These are phyloP conservation scores for Tubosaeta brunneosetosa DNA, from an alignment of 768 basidiomycete species.

Conservation along the genomic window DNA sequence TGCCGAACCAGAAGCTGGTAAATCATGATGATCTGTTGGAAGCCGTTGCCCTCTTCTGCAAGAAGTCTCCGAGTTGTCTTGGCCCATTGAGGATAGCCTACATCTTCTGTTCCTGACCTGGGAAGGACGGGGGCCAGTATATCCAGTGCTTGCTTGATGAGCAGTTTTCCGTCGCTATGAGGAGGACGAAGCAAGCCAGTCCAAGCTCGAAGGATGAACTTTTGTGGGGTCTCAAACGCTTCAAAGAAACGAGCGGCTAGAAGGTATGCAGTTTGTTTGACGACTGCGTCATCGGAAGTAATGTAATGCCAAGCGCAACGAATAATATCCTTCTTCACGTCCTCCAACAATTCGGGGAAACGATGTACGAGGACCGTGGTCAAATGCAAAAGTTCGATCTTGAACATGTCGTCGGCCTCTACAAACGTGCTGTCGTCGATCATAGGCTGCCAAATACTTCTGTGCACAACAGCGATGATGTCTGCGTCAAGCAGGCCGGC, in stretches of 20 bases:
- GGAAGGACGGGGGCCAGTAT: conserved; percentile 82
- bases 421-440: conserved; percentile 48
- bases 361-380: conserved; percentile 85
- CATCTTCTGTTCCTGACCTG: conserved; percentile 50
- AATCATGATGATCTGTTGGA: conserved; percentile 68
- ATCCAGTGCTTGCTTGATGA: conserved; percentile 82
- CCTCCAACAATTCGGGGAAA: conserved; percentile 73
- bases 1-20: conserved; percentile 93
- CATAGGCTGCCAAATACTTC: conserved; percentile 78
- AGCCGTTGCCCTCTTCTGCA: conserved; percentile 77
- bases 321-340: conserved; percentile 87
- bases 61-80: conserved; percentile 78
- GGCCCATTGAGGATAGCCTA: conserved; percentile 76
- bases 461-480: conserved; percentile 65
- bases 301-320: conserved; percentile 91
- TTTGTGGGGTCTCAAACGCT: conserved; percentile 81
- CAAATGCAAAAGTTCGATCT: conserved; percentile 86
- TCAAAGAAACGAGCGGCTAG: conserved; percentile 90
- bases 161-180: conserved; percentile 68
- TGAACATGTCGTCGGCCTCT: conserved; percentile 76
- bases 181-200: conserved; percentile 79
- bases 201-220: conserved; percentile 91
- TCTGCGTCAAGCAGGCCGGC: conserved; percentile 66
- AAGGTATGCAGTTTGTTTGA: conserved; percentile 90
- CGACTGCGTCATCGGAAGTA: conserved; percentile 78